These are phyloP conservation scores for Limtongozyma cylindracea DNA, from an alignment of 805 yeast genomes.

Conservation along the genomic window DNA sequence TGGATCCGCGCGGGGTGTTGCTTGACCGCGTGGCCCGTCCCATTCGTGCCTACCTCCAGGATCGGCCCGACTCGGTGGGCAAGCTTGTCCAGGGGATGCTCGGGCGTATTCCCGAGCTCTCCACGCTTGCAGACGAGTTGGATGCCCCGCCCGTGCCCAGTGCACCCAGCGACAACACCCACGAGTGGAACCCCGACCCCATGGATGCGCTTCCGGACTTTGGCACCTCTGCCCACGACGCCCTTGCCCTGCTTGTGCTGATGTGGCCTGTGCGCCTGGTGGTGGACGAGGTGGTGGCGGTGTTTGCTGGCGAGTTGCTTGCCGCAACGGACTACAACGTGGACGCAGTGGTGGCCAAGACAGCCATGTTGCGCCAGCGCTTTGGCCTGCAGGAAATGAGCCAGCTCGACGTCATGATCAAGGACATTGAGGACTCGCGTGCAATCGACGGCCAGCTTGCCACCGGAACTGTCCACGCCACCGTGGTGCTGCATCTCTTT, in stretches of 20 bases:
- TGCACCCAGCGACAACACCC: conserved; percentile 10
- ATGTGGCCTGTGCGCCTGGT: conserved; percentile 56
- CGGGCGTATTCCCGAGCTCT: conserved; percentile 2
- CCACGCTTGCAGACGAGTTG: conserved; percentile 1
- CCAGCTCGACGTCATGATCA: conserved; percentile 63
- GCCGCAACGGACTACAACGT: conserved; percentile 7
- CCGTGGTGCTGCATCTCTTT: no score
- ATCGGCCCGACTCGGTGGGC: conserved; percentile 47
- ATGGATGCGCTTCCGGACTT: conserved; percentile 79
- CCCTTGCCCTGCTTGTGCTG: conserved; percentile 45
- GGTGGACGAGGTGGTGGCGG: conserved; percentile 32
- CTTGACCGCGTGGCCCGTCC: conserved; percentile 60
- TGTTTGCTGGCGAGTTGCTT: conserved; percentile 33
- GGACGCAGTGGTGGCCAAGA: conserved; percentile 11
- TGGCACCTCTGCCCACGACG: conserved; percentile 34
- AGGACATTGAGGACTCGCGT: conserved; percentile 40
- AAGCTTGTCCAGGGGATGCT: conserved; percentile 52
- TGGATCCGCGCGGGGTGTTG: conserved; percentile 78
- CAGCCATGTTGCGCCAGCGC: conserved; percentile 29
- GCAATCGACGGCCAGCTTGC: no score
- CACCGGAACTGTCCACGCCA: no score
- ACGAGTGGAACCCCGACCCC: conserved; percentile 69
- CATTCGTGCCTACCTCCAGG: conserved; percentile 42
- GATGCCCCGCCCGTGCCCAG: conserved; percentile 1
- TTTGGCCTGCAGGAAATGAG: conserved; percentile 45